Base-by-base conservation (phyloP, 192 early-diverging fungal species). In the Rhizoclosmatium globosum region DNA sequence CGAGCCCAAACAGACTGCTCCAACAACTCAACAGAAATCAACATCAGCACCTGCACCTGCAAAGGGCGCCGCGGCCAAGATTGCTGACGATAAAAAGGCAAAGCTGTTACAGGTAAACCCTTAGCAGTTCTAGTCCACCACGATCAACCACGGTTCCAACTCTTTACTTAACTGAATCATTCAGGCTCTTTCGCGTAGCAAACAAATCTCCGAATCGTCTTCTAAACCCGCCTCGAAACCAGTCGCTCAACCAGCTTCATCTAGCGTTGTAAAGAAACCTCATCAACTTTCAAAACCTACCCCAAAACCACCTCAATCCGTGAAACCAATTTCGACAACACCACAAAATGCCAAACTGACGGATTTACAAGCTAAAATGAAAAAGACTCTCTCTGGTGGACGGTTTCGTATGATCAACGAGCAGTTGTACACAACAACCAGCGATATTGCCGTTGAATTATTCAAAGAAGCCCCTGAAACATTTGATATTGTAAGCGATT, bases 401-500 rank as follows among this genome's bases (percentile, higher is more conserved):
- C 79, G 87, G 59, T 89, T 89, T 70, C 82, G 87, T 6, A 96
- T 94, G 93, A 87, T 99, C 79, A 99, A 99, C 84, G 98, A 99
- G 83, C 81, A 93, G 53, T 89, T 99, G 41, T 99, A 99, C 83
- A 98, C 96, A 13, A 92, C 93, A 17, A 88, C 88, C 0, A 93
- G 95, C 45, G 82, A 90, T 31, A 88, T 93, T 15, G 91, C 95
- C 0, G 92, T 92, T 69, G 76, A 87, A 13, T 83, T 98, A 45
- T 95, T 98, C 75, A 89, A 91, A 74, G 83, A 92, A 53, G 91
- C 95, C 50, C 96, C 96, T 0, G 92, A 93, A 69, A 83, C 95
- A n/a, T 99, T 98, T 88, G 92, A 94, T 47, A 93, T 96, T 80
- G 91, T 92, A 82, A 74, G 76, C 45, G 21, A 31, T 72, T 4